Base-by-base conservation (phyloP, 129 eudicot species). In the Logfia minima region DNA sequence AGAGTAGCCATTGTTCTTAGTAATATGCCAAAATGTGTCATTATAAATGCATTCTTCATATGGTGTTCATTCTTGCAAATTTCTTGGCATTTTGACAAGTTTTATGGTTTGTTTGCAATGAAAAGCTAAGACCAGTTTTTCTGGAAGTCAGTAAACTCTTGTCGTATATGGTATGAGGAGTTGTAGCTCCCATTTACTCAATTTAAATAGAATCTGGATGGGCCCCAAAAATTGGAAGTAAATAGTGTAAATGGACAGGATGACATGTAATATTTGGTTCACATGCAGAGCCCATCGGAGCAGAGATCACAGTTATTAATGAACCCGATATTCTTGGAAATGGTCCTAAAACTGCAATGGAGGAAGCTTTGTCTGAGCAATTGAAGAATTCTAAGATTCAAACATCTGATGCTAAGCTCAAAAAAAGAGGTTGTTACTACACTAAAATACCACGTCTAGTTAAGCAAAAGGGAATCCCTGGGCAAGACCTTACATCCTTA, bases 271-370 rank as follows among this genome's bases (percentile, higher is more conserved):
- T 45, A 22, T 74, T 76, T 79, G 32, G 10, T 71, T 3, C 10
- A 37, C 74, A 75, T 70, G 22, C 91, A 94, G 98, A 94, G 77
- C 97, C 98, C 23, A 83, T 91, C 68, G 97, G 97, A 83, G 98
- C 93, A 73, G 96, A 94, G 68, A 91, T 94, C 63, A 78, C 97
- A 69, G 83, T 91, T 82, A 81, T 87, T 29, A 80, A 68, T 76
- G 98, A 94, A 81, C 71, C 96, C 1, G 92, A 81, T 19, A 72
- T 85, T 59, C 74, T 81, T 69, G 90, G 80, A 43, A 83, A 63
- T 77, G 72, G 77, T 71, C 86, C 81, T 55, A 83, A 79, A 66
- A 88, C 96, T 35, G 43, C 83, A 67, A 80, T 77, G 90, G 98
- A 94, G 83, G 85, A 75, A 86, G 88, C 89, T 64, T 79, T 94